phyloP scores from a whole-genome alignment of 257 asterid genomes.

The Gentiana straminea region DNA sequence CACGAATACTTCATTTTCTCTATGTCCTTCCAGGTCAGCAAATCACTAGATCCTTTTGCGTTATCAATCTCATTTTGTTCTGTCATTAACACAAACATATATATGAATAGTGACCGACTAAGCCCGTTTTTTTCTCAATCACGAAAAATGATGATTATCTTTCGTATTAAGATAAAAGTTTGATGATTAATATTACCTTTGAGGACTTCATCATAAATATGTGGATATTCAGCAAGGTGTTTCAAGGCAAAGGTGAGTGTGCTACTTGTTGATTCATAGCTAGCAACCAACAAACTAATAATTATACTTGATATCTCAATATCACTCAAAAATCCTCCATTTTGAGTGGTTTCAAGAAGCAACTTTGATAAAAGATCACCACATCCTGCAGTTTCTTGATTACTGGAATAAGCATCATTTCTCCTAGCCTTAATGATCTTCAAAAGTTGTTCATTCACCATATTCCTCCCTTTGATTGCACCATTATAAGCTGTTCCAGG shows the following conservation, averaged over 20 bases:
- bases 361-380: too few species aligned
- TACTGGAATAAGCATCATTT: conserved; percentile 19
- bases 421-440: conserved; percentile 48
- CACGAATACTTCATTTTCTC: too few species aligned
- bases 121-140: too few species aligned
- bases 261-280: conserved; percentile 45
- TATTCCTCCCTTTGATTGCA: conserved; percentile 39
- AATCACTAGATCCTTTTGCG: too few species aligned
- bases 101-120: too few species aligned
- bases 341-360: neutral
- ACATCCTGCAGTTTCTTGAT: conserved; percentile 19
- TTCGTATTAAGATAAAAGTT: too few species aligned
- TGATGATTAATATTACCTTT: conserved; percentile 20
- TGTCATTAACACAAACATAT: too few species aligned
- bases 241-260: conserved; percentile 38
- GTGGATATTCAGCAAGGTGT: conserved; percentile 50
- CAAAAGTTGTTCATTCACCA: conserved; percentile 38
- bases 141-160: too few species aligned
- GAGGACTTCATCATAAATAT: conserved; percentile 33
- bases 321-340: conserved; percentile 37
- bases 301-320: conserved; percentile 49
- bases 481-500: conserved; percentile 51
- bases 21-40: too few species aligned
- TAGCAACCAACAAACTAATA: conserved; percentile 42
- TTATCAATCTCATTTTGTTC: too few species aligned